Conservation (phyloP, 495 filamentous ascomycete species). For the Neurospora sp. region DNA sequence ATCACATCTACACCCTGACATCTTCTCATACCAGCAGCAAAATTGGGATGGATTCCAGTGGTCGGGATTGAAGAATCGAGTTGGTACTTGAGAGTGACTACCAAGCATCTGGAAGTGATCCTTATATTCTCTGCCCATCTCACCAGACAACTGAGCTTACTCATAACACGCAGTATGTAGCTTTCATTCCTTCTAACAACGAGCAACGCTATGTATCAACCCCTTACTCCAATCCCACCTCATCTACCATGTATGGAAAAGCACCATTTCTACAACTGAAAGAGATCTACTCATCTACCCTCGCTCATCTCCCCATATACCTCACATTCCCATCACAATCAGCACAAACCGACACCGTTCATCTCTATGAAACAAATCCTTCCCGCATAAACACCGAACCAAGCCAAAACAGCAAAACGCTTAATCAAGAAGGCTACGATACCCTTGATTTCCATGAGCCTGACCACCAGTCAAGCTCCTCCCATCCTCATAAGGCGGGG, state of each 20-base stretch:
- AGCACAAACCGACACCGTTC: background rate
- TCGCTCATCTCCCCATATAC: background rate
- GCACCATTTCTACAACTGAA: no score
- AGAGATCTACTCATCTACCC: background rate
- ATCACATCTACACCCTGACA: background rate
- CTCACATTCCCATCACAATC: background rate
- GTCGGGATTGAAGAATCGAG: background rate
- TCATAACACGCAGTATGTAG: background rate
- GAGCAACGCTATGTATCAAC: background rate
- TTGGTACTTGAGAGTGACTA: background rate
- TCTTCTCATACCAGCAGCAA: background rate
- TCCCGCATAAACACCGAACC: background rate
- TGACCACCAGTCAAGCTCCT: background rate
- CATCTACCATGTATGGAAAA: background rate
- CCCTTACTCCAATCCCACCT: background rate
- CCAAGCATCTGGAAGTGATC: background rate
- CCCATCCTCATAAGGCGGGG: background rate
- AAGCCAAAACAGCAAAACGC: background rate
- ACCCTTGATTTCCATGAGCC: background rate
- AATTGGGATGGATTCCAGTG: background rate
- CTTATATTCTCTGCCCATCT: background rate
- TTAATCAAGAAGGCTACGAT: constrained; percentile 14
- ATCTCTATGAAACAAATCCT: background rate
- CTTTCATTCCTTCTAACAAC: background rate
- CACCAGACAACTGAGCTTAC: background rate